Percentiles rank a stretch among this genome's conserved stretches.
Conservation (phyloP, 2,329 filamentous ascomycete genomes). For the Diaporthe aspalathi region DNA sequence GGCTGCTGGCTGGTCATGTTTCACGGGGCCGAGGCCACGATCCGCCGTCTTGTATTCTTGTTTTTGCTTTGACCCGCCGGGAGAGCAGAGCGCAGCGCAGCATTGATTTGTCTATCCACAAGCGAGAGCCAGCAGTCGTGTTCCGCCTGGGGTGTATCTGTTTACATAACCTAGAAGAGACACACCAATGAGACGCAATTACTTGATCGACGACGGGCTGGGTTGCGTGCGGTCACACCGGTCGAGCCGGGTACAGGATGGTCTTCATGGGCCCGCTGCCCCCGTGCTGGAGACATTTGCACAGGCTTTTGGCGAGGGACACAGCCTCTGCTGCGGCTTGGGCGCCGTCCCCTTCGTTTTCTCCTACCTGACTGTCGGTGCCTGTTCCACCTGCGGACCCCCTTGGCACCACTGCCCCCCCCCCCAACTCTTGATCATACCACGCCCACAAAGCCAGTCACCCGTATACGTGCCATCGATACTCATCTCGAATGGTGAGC, state of each 20-base stretch:
- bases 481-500: background rate
- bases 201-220: background rate
- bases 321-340: too few relatives aligned
- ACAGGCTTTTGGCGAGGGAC: background rate
- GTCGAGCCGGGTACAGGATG: background rate
- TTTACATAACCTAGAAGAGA: background rate
- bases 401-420: too few relatives aligned
- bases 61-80: background rate
- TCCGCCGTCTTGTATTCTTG: background rate
- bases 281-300: background rate
- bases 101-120: background rate
- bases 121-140: background rate
- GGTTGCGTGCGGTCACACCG: too few relatives aligned
- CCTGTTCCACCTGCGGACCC: too few relatives aligned
- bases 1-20: background rate
- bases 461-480: background rate
- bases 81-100: slow-evolving; percentile 19
- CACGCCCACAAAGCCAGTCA: background rate
- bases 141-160: background rate
- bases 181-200: background rate
- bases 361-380: too few relatives aligned
- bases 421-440: background rate
- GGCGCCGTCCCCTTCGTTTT: too few relatives aligned
- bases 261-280: background rate
- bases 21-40: background rate